Evolutionary conservation across 2,329 filamentous ascomycete genomes (phyloP), one percentile per base, ranked within the genome.

Genomic region (Diaporthe ampelina): DNA sequence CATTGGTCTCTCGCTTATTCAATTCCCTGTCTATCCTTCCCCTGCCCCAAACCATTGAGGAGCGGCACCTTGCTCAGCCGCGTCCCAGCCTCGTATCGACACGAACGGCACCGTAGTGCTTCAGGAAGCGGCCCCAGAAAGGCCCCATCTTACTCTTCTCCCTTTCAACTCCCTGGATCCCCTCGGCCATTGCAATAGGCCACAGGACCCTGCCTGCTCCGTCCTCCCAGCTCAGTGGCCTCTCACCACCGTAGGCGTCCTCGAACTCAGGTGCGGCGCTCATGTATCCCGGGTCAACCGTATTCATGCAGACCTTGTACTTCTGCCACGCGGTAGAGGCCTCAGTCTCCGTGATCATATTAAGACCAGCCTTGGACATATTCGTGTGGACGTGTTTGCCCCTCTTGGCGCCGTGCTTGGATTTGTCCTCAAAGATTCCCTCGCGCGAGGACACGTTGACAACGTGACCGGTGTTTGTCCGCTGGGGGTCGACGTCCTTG

Each of bases 331-430:
- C 78, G 8, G 65, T 52, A 0, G 73, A 74, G 7, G 81, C 80
- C 67, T 85, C 82, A 0, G 82, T 84, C 74, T 84, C 81, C 0
- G 83, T 84, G 58, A 84, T 82, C 82, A 85, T 84, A 76, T 84
- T 84, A 19, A 85, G 79, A 1, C 81, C 82, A 9, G 83, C 83
- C 65, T 85, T 85, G 26, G 81, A 82, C 81, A 84, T 84, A 75
- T 84, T 83, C 13, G 82, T 84, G 74, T 84, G 82, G 11, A 83
- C 82, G 59, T 84, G 82, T 50, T 78, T 76, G 9, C 83, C 82
- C 0, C 70, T 75, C 74, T 83, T 84, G 69, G 77, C 76, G 0
- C 63, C 11, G 63, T 75, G 70, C 11, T 59, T 58, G 7, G 76
- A 54, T 2, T 45, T 50, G 32, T 70, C 45, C 73, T 84, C 82